These are phyloP conservation scores for Cryptococcus neoformans DNA, from an alignment of 1,284 basidiomycete species.

Conservation along the genomic window DNA sequence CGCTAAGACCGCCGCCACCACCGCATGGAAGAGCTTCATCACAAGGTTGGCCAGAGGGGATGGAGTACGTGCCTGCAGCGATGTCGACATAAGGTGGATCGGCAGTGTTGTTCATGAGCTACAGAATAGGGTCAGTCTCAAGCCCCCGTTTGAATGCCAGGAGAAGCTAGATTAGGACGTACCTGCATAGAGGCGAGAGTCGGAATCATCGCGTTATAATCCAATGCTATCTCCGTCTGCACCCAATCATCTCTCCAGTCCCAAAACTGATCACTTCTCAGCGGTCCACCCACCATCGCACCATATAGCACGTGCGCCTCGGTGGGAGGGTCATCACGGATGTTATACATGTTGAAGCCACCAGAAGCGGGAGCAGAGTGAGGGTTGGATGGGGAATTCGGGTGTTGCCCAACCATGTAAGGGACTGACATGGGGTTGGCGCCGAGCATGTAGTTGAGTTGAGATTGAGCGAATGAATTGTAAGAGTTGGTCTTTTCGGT, in stretches of 20 bases:
- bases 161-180: slow-evolving; percentile 6
- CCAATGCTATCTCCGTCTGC: slow-evolving; percentile 44
- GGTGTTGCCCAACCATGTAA: slow-evolving; percentile 69
- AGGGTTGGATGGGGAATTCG: slow-evolving; percentile 84
- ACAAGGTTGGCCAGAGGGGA: slow-evolving; percentile 68
- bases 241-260: slow-evolving; percentile 65
- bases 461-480: slow-evolving; percentile 67
- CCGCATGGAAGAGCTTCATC: slow-evolving; percentile 64
- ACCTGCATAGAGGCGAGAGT: slow-evolving; percentile 63
- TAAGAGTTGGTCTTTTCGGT: slow-evolving; percentile 61
- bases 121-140: not conserved
- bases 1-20: slow-evolving; percentile 52
- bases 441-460: slow-evolving; percentile 78
- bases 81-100: slow-evolving; percentile 77
- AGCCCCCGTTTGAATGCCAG: not conserved
- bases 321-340: slow-evolving; percentile 67
- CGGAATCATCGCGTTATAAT: slow-evolving; percentile 79
- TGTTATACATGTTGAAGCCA: slow-evolving; percentile 59
- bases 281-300: slow-evolving; percentile 81
- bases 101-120: slow-evolving; percentile 36
- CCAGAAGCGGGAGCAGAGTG: slow-evolving; percentile 84
- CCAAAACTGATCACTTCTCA: slow-evolving; percentile 69
- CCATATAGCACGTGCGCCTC: slow-evolving; percentile 80
- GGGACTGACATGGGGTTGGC: slow-evolving; percentile 35
- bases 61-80: slow-evolving; percentile 63